Conservation (phyloP, 305 asterid species). For the Solanum hybrid region DNA sequence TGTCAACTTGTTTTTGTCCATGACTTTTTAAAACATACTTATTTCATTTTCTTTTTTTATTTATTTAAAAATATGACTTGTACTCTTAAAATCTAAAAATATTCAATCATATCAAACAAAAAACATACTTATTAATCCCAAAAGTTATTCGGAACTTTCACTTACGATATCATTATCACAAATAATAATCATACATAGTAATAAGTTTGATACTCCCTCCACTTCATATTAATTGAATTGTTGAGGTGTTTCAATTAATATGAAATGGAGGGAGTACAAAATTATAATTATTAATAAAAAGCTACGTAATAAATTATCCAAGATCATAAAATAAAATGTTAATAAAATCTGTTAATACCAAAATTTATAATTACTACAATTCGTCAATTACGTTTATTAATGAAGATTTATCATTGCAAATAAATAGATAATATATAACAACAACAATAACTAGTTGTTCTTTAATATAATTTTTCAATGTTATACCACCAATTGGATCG, state of each 20-base stretch:
- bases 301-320: not conserved
- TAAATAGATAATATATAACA: not conserved
- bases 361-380: not conserved
- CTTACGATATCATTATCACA: not conserved
- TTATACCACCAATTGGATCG: not conserved
- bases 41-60: not conserved
- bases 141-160: not conserved
- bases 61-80: not conserved
- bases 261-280: not conserved
- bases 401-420: not conserved
- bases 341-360: not conserved
- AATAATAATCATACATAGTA: not conserved
- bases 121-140: not conserved
- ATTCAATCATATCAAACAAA: not conserved
- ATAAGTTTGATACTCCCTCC: not conserved
- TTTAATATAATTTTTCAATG: not conserved
- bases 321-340: not conserved
- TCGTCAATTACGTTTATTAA: not conserved
- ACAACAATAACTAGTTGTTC: not conserved
- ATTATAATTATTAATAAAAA: not conserved
- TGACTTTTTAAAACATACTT: not conserved
- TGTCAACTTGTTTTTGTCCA: not conserved
- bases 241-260: too few species aligned
- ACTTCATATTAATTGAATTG: too few species aligned
- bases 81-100: not conserved